A percentile compares a stretch with the other conserved stretches of the same genome.
These are phyloP conservation scores for Trichosporon coremiiforme DNA, from an alignment of 1,284 basidiomycete species.

Conservation along the genomic window DNA sequence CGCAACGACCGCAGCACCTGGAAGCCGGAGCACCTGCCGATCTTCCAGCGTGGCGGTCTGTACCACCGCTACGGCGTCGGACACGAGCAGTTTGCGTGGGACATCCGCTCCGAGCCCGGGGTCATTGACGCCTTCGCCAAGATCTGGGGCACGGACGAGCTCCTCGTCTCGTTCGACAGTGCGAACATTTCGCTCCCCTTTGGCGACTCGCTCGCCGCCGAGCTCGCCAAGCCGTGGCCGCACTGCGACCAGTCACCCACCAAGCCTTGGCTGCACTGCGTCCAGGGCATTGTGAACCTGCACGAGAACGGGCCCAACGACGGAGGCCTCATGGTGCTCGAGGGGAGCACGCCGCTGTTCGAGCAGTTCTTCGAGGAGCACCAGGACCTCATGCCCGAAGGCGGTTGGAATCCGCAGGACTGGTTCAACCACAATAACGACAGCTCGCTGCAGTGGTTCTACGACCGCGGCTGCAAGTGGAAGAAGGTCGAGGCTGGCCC, in stretches of 20 bases:
- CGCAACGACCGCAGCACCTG: constrained; percentile 52
- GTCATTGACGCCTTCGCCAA: constrained; percentile 52
- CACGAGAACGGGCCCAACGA: constrained; percentile 55
- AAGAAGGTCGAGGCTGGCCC: constrained; percentile 42
- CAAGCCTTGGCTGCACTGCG: constrained; percentile 52
- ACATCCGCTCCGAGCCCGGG: constrained; percentile 51
- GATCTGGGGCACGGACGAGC: constrained; percentile 56
- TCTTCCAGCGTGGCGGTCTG: constrained; percentile 47
- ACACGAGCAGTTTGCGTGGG: constrained; percentile 57
- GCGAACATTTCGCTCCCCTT: constrained; percentile 54
- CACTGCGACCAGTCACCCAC: constrained; percentile 55
- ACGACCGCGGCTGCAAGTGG: constrained; percentile 48
- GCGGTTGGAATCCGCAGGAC: constrained; percentile 48
- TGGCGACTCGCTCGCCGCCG: constrained; percentile 36
- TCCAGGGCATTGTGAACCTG: constrained; percentile 57
- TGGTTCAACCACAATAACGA: constrained; percentile 47
- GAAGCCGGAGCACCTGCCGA: constrained; percentile 49
- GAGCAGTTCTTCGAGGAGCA: constrained; percentile 52
- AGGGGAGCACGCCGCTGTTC: constrained; percentile 48
- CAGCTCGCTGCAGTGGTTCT: constrained; percentile 42
- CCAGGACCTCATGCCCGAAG: constrained; percentile 44
- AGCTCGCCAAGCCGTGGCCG: constrained; percentile 45
- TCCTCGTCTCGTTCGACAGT: constrained; percentile 52
- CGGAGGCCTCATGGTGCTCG: constrained; percentile 57
- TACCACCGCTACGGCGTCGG: constrained; percentile 48